Conservation (phyloP, 2,329 filamentous ascomycete species). For the Cladosporium sp. region DNA sequence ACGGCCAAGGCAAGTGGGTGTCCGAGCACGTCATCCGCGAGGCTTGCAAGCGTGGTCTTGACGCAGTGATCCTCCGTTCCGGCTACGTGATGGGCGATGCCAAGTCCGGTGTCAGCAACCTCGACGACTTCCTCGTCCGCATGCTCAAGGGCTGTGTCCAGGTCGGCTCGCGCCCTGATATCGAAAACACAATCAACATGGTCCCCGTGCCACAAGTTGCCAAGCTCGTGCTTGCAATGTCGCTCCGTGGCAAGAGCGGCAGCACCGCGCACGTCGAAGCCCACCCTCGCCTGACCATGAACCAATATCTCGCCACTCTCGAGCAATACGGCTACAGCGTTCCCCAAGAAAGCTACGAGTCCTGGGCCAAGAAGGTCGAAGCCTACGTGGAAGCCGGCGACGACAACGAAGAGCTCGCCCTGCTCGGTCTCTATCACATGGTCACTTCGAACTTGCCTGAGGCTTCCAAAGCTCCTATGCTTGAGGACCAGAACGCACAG, state of each 20-base stretch:
- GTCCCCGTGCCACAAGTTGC: conserved; percentile 83
- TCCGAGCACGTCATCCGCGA: conserved; percentile 68
- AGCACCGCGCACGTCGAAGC: conserved; percentile 71
- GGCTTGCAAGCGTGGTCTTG: conserved; percentile 72
- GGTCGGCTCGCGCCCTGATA: conserved; percentile 66
- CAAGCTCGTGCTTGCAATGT: conserved; percentile 70
- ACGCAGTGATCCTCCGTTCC: conserved; percentile 71
- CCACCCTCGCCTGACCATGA: conserved; percentile 73
- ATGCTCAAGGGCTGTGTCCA: conserved; percentile 86
- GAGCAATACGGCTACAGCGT: conserved; percentile 69
- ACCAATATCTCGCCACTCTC: conserved; percentile 68
- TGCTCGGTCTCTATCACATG: conserved; percentile 73
- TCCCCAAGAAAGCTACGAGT: conserved; percentile 61
- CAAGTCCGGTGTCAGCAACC: conserved; percentile 66
- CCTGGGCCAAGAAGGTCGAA: conserved; percentile 66
- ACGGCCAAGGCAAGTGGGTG: conserved; percentile 89
- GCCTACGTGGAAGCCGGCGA: conserved; percentile 58
- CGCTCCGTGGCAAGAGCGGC: conserved; percentile 51
- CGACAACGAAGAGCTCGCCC: conserved; percentile 61
- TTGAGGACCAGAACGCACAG: conserved; percentile 68
- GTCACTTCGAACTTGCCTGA: conserved; percentile 65
- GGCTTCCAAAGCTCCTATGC: conserved; percentile 66
- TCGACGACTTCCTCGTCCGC: conserved; percentile 85
- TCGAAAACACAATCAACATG: conserved; percentile 82
- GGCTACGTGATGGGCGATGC: conserved; percentile 80